Conservation (phyloP, 176 grass and related monocot genomes). For the Miscanthus lutarioriparius region DNA sequence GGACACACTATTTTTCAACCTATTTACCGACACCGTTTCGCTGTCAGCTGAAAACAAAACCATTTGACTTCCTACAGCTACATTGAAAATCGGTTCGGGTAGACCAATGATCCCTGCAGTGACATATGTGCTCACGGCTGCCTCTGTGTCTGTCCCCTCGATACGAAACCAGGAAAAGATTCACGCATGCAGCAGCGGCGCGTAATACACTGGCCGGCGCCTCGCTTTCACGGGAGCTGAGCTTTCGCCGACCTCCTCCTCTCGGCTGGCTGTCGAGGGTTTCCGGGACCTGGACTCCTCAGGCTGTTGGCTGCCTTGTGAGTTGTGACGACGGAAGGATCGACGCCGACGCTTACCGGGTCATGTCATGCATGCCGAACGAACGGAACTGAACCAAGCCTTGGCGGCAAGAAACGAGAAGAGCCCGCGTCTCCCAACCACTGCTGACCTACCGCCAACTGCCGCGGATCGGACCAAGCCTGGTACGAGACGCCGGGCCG, state of each 20-base stretch:
- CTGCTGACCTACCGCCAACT: constrained; percentile 44
- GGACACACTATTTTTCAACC: background rate
- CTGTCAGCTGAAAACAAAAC: constrained; percentile 19
- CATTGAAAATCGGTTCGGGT: background rate
- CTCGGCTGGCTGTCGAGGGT: too few relatives aligned
- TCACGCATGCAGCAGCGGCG: background rate
- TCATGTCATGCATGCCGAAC: background rate
- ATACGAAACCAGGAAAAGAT: background rate
- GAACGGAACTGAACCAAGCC: background rate
- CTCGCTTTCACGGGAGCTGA: constrained; percentile 32
- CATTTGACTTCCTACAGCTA: constrained; percentile 2
- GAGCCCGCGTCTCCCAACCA: constrained; percentile 1
- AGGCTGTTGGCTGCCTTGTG: background rate
- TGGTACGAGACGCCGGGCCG: constrained; percentile 6
- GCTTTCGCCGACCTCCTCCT: background rate
- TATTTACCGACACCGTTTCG: background rate
- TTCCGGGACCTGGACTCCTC: too few relatives aligned
- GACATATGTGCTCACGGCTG: constrained; percentile 24
- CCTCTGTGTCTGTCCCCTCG: background rate
- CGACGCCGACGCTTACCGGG: background rate
- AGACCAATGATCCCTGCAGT: constrained; percentile 14
- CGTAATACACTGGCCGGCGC: background rate
- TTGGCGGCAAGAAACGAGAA: constrained; percentile 26
- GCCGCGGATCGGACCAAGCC: constrained; percentile 37
- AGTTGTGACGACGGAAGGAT: background rate